Conservation (phyloP, 352 stramenopile species). For the Peronosclerospora sorghi region DNA sequence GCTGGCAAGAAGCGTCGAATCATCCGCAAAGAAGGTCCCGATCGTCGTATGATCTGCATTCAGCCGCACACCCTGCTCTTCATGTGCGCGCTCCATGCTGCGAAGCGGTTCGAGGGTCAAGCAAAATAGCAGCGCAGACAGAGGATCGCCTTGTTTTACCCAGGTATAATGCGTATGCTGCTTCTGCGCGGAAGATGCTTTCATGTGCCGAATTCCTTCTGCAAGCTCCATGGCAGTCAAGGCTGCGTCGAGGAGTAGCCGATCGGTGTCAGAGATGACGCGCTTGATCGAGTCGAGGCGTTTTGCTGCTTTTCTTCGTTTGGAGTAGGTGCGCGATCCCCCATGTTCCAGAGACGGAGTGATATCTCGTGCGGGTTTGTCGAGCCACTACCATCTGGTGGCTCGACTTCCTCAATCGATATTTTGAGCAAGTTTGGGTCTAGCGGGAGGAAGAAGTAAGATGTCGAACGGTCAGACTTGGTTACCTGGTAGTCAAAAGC, state of each 20-base stretch:
- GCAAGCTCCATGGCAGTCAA: too few relatives aligned
- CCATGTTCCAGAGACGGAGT: not conserved
- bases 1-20: not conserved
- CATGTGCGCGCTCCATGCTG: not conserved
- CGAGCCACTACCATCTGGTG: not conserved
- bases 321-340: too few relatives aligned
- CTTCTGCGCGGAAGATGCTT: too few relatives aligned
- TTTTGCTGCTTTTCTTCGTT: too few relatives aligned
- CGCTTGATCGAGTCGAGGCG: too few relatives aligned
- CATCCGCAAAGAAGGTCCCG: not conserved
- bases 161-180: too few relatives aligned
- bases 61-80: not conserved
- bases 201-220: too few relatives aligned
- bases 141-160: not conserved
- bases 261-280: too few relatives aligned
- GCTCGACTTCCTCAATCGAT: not conserved
- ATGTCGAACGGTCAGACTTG: not conserved
- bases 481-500: not conserved
- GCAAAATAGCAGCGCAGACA: not conserved
- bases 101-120: not conserved
- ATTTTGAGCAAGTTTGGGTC: not conserved
- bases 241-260: too few relatives aligned
- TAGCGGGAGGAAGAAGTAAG: not conserved
- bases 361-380: not conserved
- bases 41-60: not conserved